Base-by-base conservation (phyloP, 2,329 filamentous ascomycete genomes). In the Helicocarpus griseus region DNA sequence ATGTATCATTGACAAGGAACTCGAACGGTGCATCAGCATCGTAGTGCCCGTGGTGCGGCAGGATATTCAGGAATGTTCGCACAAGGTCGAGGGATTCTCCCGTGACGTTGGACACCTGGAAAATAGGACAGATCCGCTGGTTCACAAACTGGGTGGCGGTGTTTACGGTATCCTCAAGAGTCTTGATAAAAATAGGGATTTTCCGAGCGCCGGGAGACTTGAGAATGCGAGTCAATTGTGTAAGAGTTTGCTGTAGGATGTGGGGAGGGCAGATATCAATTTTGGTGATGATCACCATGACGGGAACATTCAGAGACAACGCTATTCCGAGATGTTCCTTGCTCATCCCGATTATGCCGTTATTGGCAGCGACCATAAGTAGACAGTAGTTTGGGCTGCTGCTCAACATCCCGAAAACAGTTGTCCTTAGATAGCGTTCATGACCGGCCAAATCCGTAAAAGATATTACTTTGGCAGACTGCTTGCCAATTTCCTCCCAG, bases 241-340 rank as follows among this genome's bases (percentile, higher is more conserved):
- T 86, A 43, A 97, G 83, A 21, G 93, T 98, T 73, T 97, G 86
- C 70, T 95, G 83, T 22, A 98, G 76, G 62, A 98, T 96, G 58
- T 97, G 87, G 1, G 91, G 89, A 21, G 93, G 93, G 68, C 93
- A 97, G 51, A 97, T 97, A 66, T 97, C 93, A 57, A 97, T 95
- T 74, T 97, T 98, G 68, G 91, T 98, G 56, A 97, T 83, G 57
- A 96, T 85, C 3, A 97, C 90, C 88, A 98, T 95, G 60, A 98
- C 89, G 0, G 93, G 93, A 9, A 98, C 91, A 63, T 97, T 97
- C 48, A 98, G 76, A 0, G 93, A 90, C 29, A 97, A 75, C 0
- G 93, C 91, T 57, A 98, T 95, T 14, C 93, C 93, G 3, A 98
- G 74, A 68, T 98, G 93, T 73, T 98, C 93, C 76, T 94, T 95